These are phyloP conservation scores for Elsinoe ampelina DNA, from an alignment of 2,329 filamentous ascomycete genomes.

Conservation along the genomic window DNA sequence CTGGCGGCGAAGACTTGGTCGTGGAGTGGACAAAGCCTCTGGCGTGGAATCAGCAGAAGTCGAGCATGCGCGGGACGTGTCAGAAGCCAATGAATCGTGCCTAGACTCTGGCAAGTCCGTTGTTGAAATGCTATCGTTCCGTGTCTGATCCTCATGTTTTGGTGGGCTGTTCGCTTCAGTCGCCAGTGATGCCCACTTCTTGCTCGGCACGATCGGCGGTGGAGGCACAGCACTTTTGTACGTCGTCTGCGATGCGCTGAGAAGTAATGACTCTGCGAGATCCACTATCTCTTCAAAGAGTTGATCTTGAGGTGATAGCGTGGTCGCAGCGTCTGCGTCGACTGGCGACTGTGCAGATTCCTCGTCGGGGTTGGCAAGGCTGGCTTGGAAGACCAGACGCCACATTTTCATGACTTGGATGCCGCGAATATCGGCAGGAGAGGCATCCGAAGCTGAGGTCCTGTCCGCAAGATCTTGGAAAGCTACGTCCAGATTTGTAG, in stretches of 20 bases:
- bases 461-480: constrained; percentile 5
- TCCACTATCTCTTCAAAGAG: constrained; percentile 5
- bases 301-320: neutral
- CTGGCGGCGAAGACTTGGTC: neutral
- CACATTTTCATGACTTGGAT: constrained; percentile 6
- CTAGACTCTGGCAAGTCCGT: neutral
- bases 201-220: neutral
- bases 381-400: constrained; percentile 1
- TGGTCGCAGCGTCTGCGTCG: neutral
- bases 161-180: neutral
- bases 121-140: neutral
- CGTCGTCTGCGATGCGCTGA: neutral
- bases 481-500: neutral
- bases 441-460: neutral
- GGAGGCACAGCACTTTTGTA: neutral
- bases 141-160: neutral
- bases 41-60: neutral
- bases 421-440: neutral
- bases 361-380: neutral
- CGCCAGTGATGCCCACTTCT: neutral
- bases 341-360: neutral
- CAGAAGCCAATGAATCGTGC: neutral
- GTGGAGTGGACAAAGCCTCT: neutral
- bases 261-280: neutral
- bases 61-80: neutral